phyloP scores from a whole-genome alignment of 2,329 filamentous ascomycete genomes.

The Penicillium sp. region DNA sequence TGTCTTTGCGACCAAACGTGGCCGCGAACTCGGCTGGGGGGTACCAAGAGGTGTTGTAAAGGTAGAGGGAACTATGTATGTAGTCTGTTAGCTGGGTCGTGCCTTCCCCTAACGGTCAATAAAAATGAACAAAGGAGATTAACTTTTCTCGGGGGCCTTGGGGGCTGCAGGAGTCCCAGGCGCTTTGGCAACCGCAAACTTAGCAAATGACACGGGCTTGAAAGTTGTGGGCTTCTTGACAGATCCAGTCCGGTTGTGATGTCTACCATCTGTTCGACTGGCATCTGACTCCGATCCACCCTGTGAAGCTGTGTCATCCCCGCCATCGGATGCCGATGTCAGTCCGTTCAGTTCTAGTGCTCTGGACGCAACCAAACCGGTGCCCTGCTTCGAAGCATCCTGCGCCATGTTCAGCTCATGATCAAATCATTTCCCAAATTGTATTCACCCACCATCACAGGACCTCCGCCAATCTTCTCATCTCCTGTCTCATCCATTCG shows the following conservation, averaged over 20 bases:
- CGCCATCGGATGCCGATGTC: conserved; percentile 41
- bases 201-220: conserved; percentile 69
- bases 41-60: conserved; percentile 45
- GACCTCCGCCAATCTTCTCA: conserved; percentile 32
- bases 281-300: conserved; percentile 67
- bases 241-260: conserved; percentile 52
- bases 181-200: conserved; percentile 67
- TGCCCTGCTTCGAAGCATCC: conserved; percentile 37
- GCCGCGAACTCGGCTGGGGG: conserved; percentile 55
- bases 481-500: conserved; percentile 27
- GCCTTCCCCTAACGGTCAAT: neutral
- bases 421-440: conserved; percentile 14
- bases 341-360: conserved; percentile 47
- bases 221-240: conserved; percentile 65
- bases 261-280: conserved; percentile 57
- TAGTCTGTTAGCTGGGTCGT: conserved; percentile 5
- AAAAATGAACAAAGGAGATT: conserved; percentile 22
- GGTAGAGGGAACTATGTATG: conserved; percentile 37
- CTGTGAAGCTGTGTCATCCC: conserved; percentile 45
- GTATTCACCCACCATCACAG: conserved; percentile 37
- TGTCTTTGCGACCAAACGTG: conserved; percentile 66
- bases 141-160: conserved; percentile 60
- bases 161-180: conserved; percentile 55
- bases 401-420: conserved; percentile 28
- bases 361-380: conserved; percentile 39